Conservation (phyloP, 148 eudicot genomes). For the Gaultheria prostrata region DNA sequence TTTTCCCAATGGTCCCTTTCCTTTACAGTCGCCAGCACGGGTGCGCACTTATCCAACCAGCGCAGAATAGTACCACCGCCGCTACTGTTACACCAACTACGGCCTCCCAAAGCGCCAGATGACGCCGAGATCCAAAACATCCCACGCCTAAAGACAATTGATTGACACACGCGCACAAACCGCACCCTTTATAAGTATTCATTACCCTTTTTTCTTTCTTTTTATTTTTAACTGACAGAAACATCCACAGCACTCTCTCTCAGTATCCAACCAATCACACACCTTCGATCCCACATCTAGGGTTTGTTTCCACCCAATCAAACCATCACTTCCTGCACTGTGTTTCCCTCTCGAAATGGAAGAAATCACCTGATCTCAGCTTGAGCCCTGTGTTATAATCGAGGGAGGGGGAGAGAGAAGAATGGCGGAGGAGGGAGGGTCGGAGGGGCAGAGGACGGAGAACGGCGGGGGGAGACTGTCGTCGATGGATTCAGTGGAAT, state of each 20-base stretch:
- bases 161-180: not conserved
- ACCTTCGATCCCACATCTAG: slow-evolving; percentile 1
- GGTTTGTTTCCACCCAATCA: not conserved
- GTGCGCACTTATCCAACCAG: not conserved
- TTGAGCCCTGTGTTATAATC: not conserved
- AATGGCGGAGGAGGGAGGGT: slow-evolving; percentile 48
- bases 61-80: not conserved
- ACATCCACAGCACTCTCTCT: not conserved
- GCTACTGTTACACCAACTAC: too few relatives aligned
- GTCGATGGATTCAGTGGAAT: slow-evolving; percentile 74
- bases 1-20: not conserved
- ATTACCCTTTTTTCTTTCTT: not conserved
- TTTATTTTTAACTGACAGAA: not conserved
- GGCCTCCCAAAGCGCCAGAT: too few relatives aligned
- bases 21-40: not conserved
- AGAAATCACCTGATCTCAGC: not conserved
- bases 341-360: not conserved
- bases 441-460: slow-evolving; percentile 41
- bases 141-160: too few relatives aligned
- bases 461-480: slow-evolving; percentile 22
- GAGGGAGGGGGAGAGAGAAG: not conserved
- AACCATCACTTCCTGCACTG: not conserved
- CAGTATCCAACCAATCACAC: not conserved
- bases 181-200: not conserved
- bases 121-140: too few relatives aligned